Base-by-base conservation (phyloP, 2,329 filamentous ascomycete species). In the Cladosporium oxysporum region DNA sequence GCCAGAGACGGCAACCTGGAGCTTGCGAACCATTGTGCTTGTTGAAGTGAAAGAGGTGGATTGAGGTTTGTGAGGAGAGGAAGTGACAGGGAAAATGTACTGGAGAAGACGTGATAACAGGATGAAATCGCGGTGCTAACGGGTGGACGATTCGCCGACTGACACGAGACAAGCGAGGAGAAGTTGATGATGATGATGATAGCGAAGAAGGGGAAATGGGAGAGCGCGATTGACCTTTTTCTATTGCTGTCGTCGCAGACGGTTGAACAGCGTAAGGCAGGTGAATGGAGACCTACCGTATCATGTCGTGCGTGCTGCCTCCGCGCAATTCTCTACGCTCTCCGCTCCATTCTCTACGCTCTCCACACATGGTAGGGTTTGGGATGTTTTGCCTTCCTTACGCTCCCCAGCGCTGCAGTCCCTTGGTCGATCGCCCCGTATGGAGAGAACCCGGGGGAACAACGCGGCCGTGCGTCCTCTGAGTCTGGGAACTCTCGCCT, bases 1-100 rank as follows among this genome's bases (percentile, higher is more conserved):
- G 69, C 82, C 81, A 57, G 79, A 79, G 66, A 81, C 77, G 66
- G 79, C 81, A 62, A 83, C 73, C 66, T 79, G 74, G 61, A 83
- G 79, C 73, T 79, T 79, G 67, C 77, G 79, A 53, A 71, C 69
- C 71, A 74, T 74, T 28, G 18, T 72, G 18, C 26, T 35, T 18
- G 12, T 28, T 70, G 49, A 11, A 29, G 29, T n/a, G n/a, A 33
- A 28, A 21, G 41, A 52, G 18, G 50, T 7, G 5, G 26, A 18
- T 33, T 33, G 28, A 52, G n/a, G 41, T 11, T 35, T 11, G 33
- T 16, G 11, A 35, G 12, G 11, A 35, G 33, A 35, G 53, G 50
- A 31, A 29, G 10, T 23, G 50, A 29, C 16, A 31, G 8, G 31
- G 35, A 64, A 41, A 18, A 41, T 14, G 49, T 28, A 21, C 37